Conservation (phyloP, 208 protist species). For the Novymonas esmeraldas region DNA sequence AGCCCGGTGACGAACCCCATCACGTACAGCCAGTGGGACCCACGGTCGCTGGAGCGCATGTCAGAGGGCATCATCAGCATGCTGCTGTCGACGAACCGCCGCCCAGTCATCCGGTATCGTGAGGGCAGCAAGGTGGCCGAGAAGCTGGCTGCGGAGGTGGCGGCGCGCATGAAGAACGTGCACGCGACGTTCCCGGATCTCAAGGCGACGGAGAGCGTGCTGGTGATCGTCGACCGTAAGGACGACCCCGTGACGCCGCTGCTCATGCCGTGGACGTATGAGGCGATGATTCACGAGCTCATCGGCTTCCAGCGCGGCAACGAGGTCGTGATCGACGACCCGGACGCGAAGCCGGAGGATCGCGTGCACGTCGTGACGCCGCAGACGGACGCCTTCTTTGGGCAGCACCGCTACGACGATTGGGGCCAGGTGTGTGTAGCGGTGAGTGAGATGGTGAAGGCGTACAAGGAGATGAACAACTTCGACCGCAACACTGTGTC, state of each 20-base stretch:
- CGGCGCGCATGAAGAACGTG: slow-evolving; percentile 80
- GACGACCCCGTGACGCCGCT: slow-evolving; percentile 97
- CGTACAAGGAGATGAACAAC: slow-evolving; percentile 93
- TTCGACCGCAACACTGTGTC: slow-evolving; percentile 81
- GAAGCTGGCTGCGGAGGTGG: slow-evolving; percentile 81
- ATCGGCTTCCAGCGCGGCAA: slow-evolving; percentile 95
- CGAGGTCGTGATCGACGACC: slow-evolving; percentile 82
- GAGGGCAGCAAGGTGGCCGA: slow-evolving; percentile 59
- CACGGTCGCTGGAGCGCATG: slow-evolving; percentile 65
- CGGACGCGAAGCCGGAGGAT: slow-evolving; percentile 72
- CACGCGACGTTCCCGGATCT: slow-evolving; percentile 88
- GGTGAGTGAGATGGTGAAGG: slow-evolving; percentile 95
- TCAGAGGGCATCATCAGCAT: slow-evolving; percentile 81
- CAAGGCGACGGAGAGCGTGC: slow-evolving; percentile 75
- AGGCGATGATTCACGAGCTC: slow-evolving; percentile 99
- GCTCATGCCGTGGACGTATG: slow-evolving; percentile 98
- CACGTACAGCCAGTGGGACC: slow-evolving; percentile 73
- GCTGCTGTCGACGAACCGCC: slow-evolving; percentile 86
- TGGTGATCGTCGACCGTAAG: slow-evolving; percentile 86
- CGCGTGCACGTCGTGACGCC: slow-evolving; percentile 75
- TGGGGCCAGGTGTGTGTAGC: slow-evolving; percentile 97
- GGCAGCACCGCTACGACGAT: slow-evolving; percentile 95
- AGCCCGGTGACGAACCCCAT: slow-evolving; percentile 72
- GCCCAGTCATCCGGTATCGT: slow-evolving; percentile 85
- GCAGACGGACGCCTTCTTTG: slow-evolving; percentile 96